phyloP scores from a whole-genome alignment of 176 grass and related monocot genomes.

The Phragmites australis region DNA sequence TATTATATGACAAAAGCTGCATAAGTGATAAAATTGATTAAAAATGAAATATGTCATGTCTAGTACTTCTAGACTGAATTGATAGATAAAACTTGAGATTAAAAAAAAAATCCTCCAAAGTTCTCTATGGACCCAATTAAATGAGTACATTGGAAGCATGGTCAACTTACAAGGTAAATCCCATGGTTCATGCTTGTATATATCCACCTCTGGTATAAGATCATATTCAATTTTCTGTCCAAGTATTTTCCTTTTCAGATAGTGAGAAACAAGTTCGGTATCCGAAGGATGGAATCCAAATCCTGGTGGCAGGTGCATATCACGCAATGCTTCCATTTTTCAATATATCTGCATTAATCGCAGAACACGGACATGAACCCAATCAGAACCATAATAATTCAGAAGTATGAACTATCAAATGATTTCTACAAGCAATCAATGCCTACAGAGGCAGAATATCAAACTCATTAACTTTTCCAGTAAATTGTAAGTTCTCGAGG shows the following conservation, averaged over 20 bases:
- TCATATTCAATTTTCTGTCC: constrained; percentile 67
- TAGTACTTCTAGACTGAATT: background rate
- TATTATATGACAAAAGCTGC: background rate
- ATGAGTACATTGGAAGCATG: constrained; percentile 10
- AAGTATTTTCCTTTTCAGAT: constrained; percentile 77
- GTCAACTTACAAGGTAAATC: constrained; percentile 75
- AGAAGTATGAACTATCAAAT: background rate
- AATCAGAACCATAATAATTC: background rate
- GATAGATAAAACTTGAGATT: background rate
- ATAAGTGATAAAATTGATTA: background rate
- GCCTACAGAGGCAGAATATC: background rate
- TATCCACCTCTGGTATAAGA: constrained; percentile 78
- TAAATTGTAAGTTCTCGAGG: background rate
- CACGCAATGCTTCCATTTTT: constrained; percentile 62
- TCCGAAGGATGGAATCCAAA: constrained; percentile 95
- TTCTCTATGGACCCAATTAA: background rate
- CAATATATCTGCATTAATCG: constrained; percentile 30
- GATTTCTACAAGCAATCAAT: background rate
- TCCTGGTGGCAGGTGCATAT: constrained; percentile 59
- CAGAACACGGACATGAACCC: constrained; percentile 3
- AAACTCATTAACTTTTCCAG: background rate
- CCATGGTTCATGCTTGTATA: constrained; percentile 99
- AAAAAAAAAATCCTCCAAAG: background rate
- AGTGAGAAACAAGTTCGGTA: constrained; percentile 70
- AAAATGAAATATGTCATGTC: background rate